Conservation (phyloP, 345 rosid genomes). For the Acer campestre region DNA sequence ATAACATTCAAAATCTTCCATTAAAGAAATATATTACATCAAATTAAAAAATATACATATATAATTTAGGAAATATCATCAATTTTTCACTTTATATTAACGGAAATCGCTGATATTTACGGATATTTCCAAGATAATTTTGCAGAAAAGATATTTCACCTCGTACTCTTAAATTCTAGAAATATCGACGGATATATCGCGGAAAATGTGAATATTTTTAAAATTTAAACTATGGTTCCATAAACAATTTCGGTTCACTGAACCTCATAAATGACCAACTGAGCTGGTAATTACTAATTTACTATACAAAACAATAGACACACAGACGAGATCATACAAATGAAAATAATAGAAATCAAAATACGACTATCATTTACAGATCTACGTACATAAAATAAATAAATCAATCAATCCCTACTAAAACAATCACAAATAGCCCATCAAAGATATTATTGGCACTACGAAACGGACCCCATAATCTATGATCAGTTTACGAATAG, state of each 20-base stretch:
- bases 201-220: no score
- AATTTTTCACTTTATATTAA: no score
- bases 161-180: no score
- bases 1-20: no score
- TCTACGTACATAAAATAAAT: background rate
- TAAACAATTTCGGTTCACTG: background rate
- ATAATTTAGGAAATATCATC: no score
- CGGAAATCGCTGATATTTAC: no score
- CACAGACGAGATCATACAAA: background rate
- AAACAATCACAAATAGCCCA: conserved; percentile 7
- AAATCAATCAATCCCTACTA: background rate
- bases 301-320: background rate
- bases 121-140: no score
- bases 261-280: conserved; percentile 9
- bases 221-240: no score
- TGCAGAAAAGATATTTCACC: no score
- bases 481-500: conserved; percentile 2
- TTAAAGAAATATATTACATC: no score
- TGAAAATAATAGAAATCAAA: background rate
- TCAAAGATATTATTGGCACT: background rate
- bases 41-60: no score
- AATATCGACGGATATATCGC: no score
- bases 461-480: background rate
- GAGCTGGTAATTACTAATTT: background rate
- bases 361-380: conserved; percentile 5